Conservation (phyloP, 1,139 yeast species). For the Geotrichum citri-aurantii region DNA sequence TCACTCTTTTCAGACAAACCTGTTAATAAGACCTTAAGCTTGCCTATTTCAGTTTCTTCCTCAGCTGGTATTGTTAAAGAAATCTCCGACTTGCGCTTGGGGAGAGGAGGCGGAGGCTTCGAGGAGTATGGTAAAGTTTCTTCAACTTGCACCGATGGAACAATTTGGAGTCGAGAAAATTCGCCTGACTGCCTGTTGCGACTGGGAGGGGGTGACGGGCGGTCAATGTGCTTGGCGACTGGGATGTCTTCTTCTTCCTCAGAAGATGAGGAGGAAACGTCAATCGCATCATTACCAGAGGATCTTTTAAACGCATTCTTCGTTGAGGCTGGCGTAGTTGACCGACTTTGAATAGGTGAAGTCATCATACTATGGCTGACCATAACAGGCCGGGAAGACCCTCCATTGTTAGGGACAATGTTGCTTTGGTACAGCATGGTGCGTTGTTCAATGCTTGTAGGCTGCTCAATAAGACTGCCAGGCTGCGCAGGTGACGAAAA, state of each 20-base stretch:
- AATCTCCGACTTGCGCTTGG: background rate
- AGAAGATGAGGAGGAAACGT: slow-evolving; percentile 5
- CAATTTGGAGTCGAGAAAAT: background rate
- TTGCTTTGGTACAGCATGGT: background rate
- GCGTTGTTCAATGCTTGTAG: background rate
- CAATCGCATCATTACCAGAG: background rate
- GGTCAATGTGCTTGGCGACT: background rate
- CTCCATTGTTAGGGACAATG: background rate
- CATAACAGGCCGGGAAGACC: slow-evolving; percentile 8
- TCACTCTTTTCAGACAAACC: slow-evolving; percentile 34
- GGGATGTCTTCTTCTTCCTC: slow-evolving; percentile 12
- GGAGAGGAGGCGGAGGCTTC: slow-evolving; percentile 8
- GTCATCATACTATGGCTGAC: slow-evolving; percentile 15
- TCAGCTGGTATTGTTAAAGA: slow-evolving; percentile 2
- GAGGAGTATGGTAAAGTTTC: background rate
- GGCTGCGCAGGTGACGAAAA: slow-evolving; percentile 14
- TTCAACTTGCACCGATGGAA: background rate
- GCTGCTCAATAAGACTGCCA: background rate
- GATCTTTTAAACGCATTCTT: background rate
- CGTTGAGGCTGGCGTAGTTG: slow-evolving; percentile 14
- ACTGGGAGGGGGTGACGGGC: slow-evolving; percentile 7
- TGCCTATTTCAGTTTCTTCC: slow-evolving; percentile 18
- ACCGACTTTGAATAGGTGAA: slow-evolving; percentile 15
- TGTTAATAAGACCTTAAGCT: slow-evolving; percentile 34
- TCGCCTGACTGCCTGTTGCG: slow-evolving; percentile 4